These are phyloP conservation scores for Tilletia setariae DNA, from an alignment of 1,284 basidiomycete species.

Conservation along the genomic window DNA sequence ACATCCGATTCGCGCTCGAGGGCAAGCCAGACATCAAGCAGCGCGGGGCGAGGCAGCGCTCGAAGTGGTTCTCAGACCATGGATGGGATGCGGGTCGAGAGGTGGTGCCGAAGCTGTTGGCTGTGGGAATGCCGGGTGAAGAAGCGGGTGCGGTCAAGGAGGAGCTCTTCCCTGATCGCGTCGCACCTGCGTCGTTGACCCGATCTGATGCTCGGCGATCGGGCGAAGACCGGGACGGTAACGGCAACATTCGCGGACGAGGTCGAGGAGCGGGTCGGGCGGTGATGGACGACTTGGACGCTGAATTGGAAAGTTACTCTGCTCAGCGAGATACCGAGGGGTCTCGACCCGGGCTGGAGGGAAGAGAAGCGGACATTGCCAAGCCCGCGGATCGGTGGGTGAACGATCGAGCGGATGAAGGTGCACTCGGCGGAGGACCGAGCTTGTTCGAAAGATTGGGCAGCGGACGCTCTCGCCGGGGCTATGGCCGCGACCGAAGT, in stretches of 20 bases:
- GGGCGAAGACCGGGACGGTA: slow-evolving; percentile 10
- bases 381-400: neutral
- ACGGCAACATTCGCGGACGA: slow-evolving; percentile 8
- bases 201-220: neutral
- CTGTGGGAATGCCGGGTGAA: slow-evolving; percentile 31
- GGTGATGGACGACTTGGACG: slow-evolving; percentile 32
- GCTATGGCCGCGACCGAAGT: neutral
- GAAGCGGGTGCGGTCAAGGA: slow-evolving; percentile 17
- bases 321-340: neutral
- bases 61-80: slow-evolving; percentile 50
- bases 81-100: slow-evolving; percentile 48
- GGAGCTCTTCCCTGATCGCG: slow-evolving; percentile 32
- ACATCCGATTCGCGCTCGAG: slow-evolving; percentile 39
- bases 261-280: slow-evolving; percentile 1
- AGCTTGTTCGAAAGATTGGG: neutral
- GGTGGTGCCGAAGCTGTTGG: slow-evolving; percentile 44
- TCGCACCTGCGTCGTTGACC: neutral
- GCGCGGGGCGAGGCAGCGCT: slow-evolving; percentile 30
- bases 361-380: neutral
- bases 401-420: slow-evolving; percentile 3
- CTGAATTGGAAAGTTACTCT: slow-evolving; percentile 23
- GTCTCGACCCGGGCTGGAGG: neutral
- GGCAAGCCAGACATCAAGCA: slow-evolving; percentile 40
- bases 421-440: neutral
- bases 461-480: neutral